These are phyloP conservation scores for Colletotrichum eleusines DNA, from an alignment of 2,329 filamentous ascomycete genomes.

Conservation along the genomic window DNA sequence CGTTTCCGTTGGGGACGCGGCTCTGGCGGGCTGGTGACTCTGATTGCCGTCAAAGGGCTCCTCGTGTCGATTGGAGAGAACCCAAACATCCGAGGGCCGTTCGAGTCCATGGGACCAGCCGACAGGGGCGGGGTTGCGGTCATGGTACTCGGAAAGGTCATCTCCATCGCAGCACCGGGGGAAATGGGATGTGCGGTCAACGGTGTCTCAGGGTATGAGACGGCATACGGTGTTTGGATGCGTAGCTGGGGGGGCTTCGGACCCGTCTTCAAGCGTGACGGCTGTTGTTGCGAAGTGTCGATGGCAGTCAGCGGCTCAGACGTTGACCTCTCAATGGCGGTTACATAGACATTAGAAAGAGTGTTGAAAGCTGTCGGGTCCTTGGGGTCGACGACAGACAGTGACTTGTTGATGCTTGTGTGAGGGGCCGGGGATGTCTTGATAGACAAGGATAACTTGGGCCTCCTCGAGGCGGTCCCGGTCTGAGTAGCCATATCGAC, in stretches of 20 bases:
- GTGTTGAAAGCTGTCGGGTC: slow-evolving; percentile 76
- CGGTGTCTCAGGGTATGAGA: slow-evolving; percentile 66
- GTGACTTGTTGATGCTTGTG: slow-evolving; percentile 56
- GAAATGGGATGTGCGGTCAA: slow-evolving; percentile 64
- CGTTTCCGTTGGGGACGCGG: slow-evolving; percentile 55
- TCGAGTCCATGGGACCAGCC: slow-evolving; percentile 62
- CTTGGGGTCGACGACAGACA: slow-evolving; percentile 64
- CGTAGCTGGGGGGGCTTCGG: slow-evolving; percentile 47
- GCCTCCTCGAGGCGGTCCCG: slow-evolving; percentile 59
- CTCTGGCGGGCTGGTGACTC: slow-evolving; percentile 23
- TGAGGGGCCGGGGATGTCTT: slow-evolving; percentile 57
- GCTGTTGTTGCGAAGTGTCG: slow-evolving; percentile 54
- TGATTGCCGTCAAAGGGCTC: slow-evolving; percentile 31
- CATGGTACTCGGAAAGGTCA: slow-evolving; percentile 67
- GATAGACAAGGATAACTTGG: slow-evolving; percentile 69
- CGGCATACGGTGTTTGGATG: slow-evolving; percentile 59
- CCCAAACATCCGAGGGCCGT: slow-evolving; percentile 57
- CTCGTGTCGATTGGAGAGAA: slow-evolving; percentile 56
- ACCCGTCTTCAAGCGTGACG: slow-evolving; percentile 55
- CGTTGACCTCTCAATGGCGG: slow-evolving; percentile 70
- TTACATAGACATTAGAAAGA: slow-evolving; percentile 73
- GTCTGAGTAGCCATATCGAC: slow-evolving; percentile 54
- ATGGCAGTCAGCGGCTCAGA: slow-evolving; percentile 65
- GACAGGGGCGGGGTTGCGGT: slow-evolving; percentile 71
- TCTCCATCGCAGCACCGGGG: slow-evolving; percentile 58